phyloP scores from a whole-genome alignment of 495 filamentous ascomycete genomes.

The Neurospora sp. region DNA sequence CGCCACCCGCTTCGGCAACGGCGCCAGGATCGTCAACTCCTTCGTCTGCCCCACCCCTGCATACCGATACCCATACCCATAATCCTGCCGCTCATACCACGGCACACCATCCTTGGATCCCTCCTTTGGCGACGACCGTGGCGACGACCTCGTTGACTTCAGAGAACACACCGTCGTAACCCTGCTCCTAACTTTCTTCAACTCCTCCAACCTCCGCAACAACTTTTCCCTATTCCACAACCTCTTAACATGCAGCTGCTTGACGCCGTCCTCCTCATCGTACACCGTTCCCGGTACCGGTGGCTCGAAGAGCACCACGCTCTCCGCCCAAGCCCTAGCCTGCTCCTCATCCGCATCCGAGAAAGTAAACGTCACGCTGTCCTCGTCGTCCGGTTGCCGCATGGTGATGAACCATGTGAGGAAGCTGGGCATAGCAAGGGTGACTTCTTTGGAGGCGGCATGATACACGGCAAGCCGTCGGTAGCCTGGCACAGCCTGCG shows the following conservation, averaged over 20 bases:
- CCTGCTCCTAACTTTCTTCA: slow-evolving; percentile 3
- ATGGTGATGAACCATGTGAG: slow-evolving; percentile 28
- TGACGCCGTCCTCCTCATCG: slow-evolving; percentile 5
- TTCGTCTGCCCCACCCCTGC: not conserved
- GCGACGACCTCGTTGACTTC: not conserved
- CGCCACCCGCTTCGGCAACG: not conserved
- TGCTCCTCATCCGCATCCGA: slow-evolving; percentile 8
- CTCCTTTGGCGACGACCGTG: not conserved
- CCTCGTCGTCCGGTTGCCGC: slow-evolving; percentile 25
- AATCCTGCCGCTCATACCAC: not conserved
- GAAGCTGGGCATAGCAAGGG: slow-evolving; percentile 16
- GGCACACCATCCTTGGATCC: not conserved
- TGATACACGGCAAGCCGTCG: slow-evolving; percentile 10
- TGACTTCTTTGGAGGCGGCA: slow-evolving; percentile 16
- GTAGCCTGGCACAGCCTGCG: slow-evolving; percentile 12
- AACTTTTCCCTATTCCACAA: slow-evolving; percentile 18
- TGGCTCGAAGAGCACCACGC: slow-evolving; percentile 18
- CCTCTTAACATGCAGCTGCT: slow-evolving; percentile 19
- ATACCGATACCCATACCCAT: not conserved
- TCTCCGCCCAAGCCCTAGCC: slow-evolving; percentile 16
- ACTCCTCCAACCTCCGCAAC: slow-evolving; percentile 14
- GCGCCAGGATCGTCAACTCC: slow-evolving; percentile 1
- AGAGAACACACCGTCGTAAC: not conserved
- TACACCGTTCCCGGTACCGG: slow-evolving; percentile 1
- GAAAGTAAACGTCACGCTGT: slow-evolving; percentile 22